Base-by-base conservation (phyloP, 179 eudicot species). In the Beta corolliflora region DNA sequence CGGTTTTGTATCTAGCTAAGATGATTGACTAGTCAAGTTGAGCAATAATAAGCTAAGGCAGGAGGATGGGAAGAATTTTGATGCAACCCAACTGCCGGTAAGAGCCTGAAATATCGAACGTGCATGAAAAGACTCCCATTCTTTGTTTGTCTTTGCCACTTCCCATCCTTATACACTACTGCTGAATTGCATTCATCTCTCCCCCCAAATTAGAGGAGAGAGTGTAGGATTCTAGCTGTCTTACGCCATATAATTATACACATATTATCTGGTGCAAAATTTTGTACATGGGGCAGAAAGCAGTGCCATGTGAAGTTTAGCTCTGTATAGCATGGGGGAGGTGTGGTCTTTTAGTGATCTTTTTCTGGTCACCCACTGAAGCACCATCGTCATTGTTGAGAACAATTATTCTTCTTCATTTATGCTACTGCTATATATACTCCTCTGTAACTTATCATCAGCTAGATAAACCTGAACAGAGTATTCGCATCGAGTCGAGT, bases 261-360 rank as follows among this genome's bases (percentile, higher is more conserved):
- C 63, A 71, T 31, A n/a, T 60, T 23, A 60, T 14, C 53, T 71
- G 71, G 53, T 23, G 53, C 4, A 82, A 68, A 10, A 36, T 63
- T 64, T 5, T 76, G 79, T 77, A 53, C 66, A 77, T 77, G 77
- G 79, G 72, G 21, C 69, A 80, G 74, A 67, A 52, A 76, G 82
- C 79, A 67, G 82, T 78, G 73, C 77, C 87, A 85, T 85, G 87
- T 85, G 87, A 79, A 55, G 71, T 60, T 75, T 52, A 79, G 70
- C 75, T 65, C 78, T 71, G 71, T 75, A 54, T 79, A 63, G 83
- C 85, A 85, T 82, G 88, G 88, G 85, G 36, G 46, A 45, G 50
- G 63, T 41, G 75, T 85, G 83, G 83, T 72, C 36, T 36, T 48
- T 81, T 50, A 56, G 58, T 61, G 66, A 61, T 50, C 9, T 19